phyloP scores from a whole-genome alignment of 2,329 filamentous ascomycete genomes.

The Aspergillus hiratsukae region DNA sequence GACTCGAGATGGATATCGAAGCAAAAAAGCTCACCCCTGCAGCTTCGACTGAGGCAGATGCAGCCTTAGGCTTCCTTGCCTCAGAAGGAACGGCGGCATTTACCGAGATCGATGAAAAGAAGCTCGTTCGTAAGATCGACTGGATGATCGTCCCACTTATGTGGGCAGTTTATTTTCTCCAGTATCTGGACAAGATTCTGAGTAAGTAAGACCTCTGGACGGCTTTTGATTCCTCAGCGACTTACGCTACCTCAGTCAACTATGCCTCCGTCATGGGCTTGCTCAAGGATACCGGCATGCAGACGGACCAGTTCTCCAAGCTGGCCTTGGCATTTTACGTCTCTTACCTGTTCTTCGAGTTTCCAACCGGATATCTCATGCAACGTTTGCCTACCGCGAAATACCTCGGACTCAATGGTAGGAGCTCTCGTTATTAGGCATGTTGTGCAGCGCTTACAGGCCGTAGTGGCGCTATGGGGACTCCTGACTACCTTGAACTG shows the following conservation, averaged over 20 bases:
- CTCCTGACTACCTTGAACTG: slow-evolving; percentile 46
- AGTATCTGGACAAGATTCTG: slow-evolving; percentile 57
- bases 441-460: slow-evolving; percentile 1
- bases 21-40: slow-evolving; percentile 11
- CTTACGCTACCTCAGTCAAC: slow-evolving; percentile 45
- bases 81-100: slow-evolving; percentile 22
- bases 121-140: slow-evolving; percentile 34
- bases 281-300: slow-evolving; percentile 48
- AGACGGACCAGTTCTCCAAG: slow-evolving; percentile 57
- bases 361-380: slow-evolving; percentile 55
- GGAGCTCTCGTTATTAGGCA: slow-evolving; percentile 25
- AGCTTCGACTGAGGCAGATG: slow-evolving; percentile 28
- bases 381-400: slow-evolving; percentile 52
- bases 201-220: slow-evolving; percentile 43
- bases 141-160: slow-evolving; percentile 49
- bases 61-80: slow-evolving; percentile 32
- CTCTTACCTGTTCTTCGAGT: slow-evolving; percentile 53
- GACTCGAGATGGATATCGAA: slow-evolving; percentile 9
- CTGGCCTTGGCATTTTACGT: slow-evolving; percentile 58
- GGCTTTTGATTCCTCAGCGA: slow-evolving; percentile 39
- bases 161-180: slow-evolving; percentile 54
- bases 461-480: slow-evolving; percentile 41
- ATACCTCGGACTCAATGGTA: slow-evolving; percentile 45
- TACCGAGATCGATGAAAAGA: slow-evolving; percentile 27
- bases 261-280: slow-evolving; percentile 59